Evolutionary conservation across 768 basidiomycete genomes (phyloP).

Genomic region (Amanita thiersii): DNA sequence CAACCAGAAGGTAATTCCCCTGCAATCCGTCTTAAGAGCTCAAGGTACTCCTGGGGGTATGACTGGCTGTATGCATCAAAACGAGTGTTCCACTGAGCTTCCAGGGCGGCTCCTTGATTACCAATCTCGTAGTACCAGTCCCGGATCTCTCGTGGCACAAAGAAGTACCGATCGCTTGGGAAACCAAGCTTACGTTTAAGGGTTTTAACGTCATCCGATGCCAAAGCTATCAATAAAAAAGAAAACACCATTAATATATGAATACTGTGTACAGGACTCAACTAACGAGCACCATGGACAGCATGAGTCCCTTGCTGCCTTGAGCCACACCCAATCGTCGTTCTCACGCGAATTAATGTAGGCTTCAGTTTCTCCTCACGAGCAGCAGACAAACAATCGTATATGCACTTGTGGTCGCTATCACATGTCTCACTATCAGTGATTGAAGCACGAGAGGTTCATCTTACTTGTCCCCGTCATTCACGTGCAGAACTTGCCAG

Average conservation of each 20-base stretch:
- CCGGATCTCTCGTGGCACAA: slow-evolving; percentile 68
- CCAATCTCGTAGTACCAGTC: slow-evolving; percentile 59
- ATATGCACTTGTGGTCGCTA: slow-evolving; percentile 73
- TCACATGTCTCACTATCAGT: no score
- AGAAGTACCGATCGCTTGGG: slow-evolving; percentile 69
- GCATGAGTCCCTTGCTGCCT: slow-evolving; percentile 90
- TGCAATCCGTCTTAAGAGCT: slow-evolving; percentile 77
- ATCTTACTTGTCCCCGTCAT: slow-evolving; percentile 70
- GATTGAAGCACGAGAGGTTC: no score
- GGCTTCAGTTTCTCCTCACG: slow-evolving; percentile 75
- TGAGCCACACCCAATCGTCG: slow-evolving; percentile 92
- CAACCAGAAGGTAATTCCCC: slow-evolving; percentile 80
- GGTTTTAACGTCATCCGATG: slow-evolving; percentile 80
- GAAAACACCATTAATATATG: slow-evolving; percentile 4
- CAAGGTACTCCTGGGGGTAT: slow-evolving; percentile 79
- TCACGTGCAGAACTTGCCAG: slow-evolving; percentile 87
- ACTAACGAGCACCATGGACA: slow-evolving; percentile 89
- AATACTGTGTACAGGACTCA: background rate
- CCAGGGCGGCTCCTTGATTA: slow-evolving; percentile 64
- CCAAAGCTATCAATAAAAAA: slow-evolving; percentile 67
- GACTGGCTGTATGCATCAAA: slow-evolving; percentile 64
- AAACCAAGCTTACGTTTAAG: slow-evolving; percentile 84
- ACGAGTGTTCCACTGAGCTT: slow-evolving; percentile 66
- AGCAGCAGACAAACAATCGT: slow-evolving; percentile 71
- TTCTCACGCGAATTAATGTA: slow-evolving; percentile 77